Percentiles rank a stretch among this genome's conserved stretches.
Evolutionary conservation across 345 rosid genomes (phyloP).

Genomic region (Aethionema arabicum): DNA sequence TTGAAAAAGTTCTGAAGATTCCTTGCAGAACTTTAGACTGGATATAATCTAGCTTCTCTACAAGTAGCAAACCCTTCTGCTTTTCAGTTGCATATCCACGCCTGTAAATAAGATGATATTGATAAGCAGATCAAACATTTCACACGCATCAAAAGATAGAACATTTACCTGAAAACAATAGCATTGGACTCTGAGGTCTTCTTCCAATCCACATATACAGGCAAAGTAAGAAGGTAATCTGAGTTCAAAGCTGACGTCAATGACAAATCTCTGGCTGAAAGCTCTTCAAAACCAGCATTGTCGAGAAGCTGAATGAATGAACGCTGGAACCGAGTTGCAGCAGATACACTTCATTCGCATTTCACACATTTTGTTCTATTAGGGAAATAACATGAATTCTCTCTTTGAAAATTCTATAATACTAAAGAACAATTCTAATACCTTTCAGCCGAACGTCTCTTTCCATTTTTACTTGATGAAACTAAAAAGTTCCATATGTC

Average conservation of each 20-base stretch:
- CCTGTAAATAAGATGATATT: conserved; percentile 47
- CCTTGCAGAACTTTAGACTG: conserved; percentile 76
- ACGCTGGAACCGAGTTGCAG: conserved; percentile 85
- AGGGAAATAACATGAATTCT: not conserved
- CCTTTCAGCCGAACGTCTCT: conserved; percentile 43
- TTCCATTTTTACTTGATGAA: conserved; percentile 40
- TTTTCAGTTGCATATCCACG: conserved; percentile 93
- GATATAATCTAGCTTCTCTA: conserved; percentile 85
- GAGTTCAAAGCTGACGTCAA: conserved; percentile 83
- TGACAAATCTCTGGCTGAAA: conserved; percentile 81
- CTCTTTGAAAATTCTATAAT: not conserved
- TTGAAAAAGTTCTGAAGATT: conserved; percentile 60
- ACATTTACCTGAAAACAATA: conserved; percentile 73
- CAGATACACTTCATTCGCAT: conserved; percentile 53
- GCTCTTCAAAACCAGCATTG: conserved; percentile 86
- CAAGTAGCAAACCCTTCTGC: conserved; percentile 81
- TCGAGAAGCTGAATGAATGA: conserved; percentile 86
- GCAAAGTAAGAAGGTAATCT: conserved; percentile 92
- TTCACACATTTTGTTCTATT: not conserved
- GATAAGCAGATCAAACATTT: not conserved
- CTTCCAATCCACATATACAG: conserved; percentile 89
- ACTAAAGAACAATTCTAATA: not conserved
- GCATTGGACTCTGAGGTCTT: conserved; percentile 83
- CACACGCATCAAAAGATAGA: not conserved
- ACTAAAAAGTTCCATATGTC: conserved; percentile 54